Percentiles rank a stretch among this genome's conserved stretches.
phyloP scores from a whole-genome alignment of 148 eudicot genomes.

The Chenopodium album region DNA sequence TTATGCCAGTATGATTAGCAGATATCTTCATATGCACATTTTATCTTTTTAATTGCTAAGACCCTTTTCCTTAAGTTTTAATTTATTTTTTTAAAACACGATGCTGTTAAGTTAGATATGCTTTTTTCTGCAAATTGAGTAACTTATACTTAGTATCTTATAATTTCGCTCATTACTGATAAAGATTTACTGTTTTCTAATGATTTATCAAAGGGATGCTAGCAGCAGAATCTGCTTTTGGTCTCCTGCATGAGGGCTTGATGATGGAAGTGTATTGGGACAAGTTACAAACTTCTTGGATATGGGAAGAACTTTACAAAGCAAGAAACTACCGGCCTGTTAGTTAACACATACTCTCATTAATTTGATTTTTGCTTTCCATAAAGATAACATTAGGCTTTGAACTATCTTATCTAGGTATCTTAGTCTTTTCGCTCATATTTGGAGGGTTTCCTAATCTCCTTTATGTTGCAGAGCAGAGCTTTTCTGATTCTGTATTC shows the following conservation, averaged over 20 bases:
- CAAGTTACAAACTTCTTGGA: constrained; percentile 73
- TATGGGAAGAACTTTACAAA: constrained; percentile 82
- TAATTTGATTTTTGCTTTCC: background rate
- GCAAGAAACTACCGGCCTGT: constrained; percentile 93
- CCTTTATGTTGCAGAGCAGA: background rate
- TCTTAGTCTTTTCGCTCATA: background rate
- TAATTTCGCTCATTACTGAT: background rate
- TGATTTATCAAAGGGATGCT: constrained; percentile 62
- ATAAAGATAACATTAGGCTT: background rate
- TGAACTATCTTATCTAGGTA: background rate
- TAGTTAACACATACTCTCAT: constrained; percentile 22
- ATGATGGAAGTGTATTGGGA: constrained; percentile 77
- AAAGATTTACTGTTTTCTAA: background rate
- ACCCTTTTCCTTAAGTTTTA: background rate
- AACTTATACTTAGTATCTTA: background rate
- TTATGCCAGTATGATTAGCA: background rate
- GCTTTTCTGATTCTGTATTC: background rate
- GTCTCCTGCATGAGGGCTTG: constrained; percentile 55
- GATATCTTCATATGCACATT: background rate
- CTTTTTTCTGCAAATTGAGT: background rate
- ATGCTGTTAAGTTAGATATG: background rate
- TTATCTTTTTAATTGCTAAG: background rate
- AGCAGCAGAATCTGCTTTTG: constrained; percentile 88
- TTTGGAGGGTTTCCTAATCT: background rate
- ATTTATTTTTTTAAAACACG: background rate